phyloP scores from a whole-genome alignment of 192 early-diverging fungal species.

The Coemansia sp. region DNA sequence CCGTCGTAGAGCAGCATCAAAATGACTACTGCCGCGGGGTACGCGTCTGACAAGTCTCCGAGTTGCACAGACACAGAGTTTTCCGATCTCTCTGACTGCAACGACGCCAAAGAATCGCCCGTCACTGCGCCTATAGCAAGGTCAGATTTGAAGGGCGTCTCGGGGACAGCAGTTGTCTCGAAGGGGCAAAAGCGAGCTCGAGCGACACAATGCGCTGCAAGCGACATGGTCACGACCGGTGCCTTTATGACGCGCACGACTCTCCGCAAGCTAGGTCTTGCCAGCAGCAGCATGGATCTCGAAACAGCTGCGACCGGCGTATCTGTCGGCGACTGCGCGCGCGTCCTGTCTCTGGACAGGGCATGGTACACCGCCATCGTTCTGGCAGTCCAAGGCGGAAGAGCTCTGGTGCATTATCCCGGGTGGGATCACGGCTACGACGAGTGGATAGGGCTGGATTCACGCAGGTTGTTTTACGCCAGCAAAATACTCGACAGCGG shows the following conservation, averaged over 20 bases:
- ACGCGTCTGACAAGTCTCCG: not conserved
- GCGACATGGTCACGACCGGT: conserved; percentile 45
- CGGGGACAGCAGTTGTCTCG: not conserved
- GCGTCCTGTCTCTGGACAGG: conserved; percentile 31
- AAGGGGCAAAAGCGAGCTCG: conserved; percentile 5
- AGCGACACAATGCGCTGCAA: not conserved
- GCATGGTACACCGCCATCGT: conserved; percentile 38
- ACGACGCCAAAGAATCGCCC: not conserved
- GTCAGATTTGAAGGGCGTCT: not conserved
- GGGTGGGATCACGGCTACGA: conserved; percentile 44
- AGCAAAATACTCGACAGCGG: conserved; percentile 14
- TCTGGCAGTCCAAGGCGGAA: conserved; percentile 19
- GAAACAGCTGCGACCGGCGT: conserved; percentile 17
- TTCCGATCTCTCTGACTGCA: not conserved
- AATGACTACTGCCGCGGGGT: conserved; percentile 2
- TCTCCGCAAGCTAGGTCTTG: conserved; percentile 43
- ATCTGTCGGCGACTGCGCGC: conserved; percentile 26
- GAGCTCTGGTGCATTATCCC: conserved; percentile 41
- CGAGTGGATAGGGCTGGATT: conserved; percentile 45
- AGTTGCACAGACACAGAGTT: not conserved
- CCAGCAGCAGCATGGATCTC: conserved; percentile 1
- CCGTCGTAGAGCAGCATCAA: not conserved
- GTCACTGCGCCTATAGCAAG: not conserved
- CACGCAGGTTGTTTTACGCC: conserved; percentile 26
- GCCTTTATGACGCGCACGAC: conserved; percentile 53